phyloP scores from a whole-genome alignment of 2,329 filamentous ascomycete genomes.

The Exophiala sp. region DNA sequence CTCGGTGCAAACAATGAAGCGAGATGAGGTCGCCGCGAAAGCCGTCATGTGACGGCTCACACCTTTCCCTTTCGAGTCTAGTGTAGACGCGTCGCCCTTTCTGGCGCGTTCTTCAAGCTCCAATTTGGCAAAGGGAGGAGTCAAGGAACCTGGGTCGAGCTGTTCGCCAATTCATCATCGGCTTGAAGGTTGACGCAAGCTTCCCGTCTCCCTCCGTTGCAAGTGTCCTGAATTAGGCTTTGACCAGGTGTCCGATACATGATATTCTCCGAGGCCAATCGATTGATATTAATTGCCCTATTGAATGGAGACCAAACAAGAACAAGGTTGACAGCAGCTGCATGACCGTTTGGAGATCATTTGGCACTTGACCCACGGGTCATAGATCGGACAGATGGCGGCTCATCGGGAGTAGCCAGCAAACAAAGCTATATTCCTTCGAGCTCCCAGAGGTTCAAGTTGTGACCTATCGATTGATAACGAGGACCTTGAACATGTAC shows the following conservation, averaged over 20 bases:
- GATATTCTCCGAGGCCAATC: constrained; percentile 6
- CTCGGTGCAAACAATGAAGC: not conserved
- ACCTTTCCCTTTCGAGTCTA: not conserved
- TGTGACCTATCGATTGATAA: no score
- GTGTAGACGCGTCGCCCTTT: not conserved
- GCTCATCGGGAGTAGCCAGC: no score
- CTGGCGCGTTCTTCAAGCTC: not conserved
- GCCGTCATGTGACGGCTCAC: not conserved
- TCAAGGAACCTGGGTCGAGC: not conserved
- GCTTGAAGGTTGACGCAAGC: not conserved
- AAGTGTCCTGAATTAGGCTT: not conserved
- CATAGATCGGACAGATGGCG: no score
- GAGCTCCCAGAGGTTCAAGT: no score
- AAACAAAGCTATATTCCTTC: no score
- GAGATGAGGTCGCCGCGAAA: not conserved
- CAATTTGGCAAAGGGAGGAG: no score
- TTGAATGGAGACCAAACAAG: no score
- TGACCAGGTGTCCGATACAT: not conserved
- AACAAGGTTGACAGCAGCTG: no score
- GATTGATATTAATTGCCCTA: not conserved
- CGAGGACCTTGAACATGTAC: no score
- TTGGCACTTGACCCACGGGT: no score
- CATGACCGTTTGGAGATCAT: no score
- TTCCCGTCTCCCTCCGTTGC: not conserved
- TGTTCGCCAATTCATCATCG: not conserved